Evolutionary conservation across 2,329 filamentous ascomycete genomes (phyloP), one percentile per base, ranked within the genome.

Genomic region (Lecanoromycetidae sp.): DNA sequence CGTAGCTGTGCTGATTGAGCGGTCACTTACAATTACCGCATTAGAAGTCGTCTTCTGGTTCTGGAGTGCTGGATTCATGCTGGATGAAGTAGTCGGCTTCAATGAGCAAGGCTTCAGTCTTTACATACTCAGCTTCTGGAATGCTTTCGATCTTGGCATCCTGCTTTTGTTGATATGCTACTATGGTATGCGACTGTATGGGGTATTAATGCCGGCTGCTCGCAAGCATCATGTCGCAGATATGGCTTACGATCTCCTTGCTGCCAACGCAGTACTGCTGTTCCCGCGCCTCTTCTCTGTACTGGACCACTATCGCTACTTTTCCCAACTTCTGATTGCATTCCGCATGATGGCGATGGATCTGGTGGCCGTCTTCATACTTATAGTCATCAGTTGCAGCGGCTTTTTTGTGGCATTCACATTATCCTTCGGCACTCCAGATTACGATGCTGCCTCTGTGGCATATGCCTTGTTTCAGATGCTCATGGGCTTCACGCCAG

Each of bases 51-150:
- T 94, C 10, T 95, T 96, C 65, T 96, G 90, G 90, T 86, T 95
- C 63, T 96, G 90, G 88, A 94, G 87, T 60, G 86, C 87, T 22
- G 90, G 90, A 0, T 95, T 93, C 64, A 94, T 95, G 87, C 77
- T 95, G 26, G 90, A 95, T 58, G 90, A 95, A 65, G 76, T 96
- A 19, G 87, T 95, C 15, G 88, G 88, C 9, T 95, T 95, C 71
- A 94, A 88, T 55, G 90, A 96, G 63, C 87, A 95, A 65, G 90
- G 90, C 2, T 95, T 95, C 62, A 88, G 87, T 30, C 76, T 96
- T 25, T 96, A 95, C 66, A 86, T 95, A 58, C 90, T 95, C 80
- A 94, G 87, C 62, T 91, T 95, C 63, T 95, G 90, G 90, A 95
- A 95, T 63, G 79, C 88, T 30, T 94, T 95, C 63, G 90, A 95